phyloP scores from a whole-genome alignment of 441 rosid species.

The Syzygium syzygioides region DNA sequence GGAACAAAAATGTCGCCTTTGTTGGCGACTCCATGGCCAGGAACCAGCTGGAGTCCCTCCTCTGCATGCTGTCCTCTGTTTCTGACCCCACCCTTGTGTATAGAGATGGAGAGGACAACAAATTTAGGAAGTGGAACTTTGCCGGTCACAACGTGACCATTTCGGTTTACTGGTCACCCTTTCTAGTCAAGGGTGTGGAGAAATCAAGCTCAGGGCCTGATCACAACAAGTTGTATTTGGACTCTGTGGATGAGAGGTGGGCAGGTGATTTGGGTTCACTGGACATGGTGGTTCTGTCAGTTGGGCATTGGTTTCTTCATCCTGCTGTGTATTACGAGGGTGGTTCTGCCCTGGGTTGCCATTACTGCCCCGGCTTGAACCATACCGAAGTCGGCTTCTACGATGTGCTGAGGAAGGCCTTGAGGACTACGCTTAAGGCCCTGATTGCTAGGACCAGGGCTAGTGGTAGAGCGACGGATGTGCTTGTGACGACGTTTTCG shows the following conservation, averaged over 20 bases:
- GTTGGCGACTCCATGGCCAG: slow-evolving; percentile 97
- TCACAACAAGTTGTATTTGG: slow-evolving; percentile 60
- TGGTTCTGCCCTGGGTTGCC: slow-evolving; percentile 68
- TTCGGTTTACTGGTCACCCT: slow-evolving; percentile 94
- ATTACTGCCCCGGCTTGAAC: slow-evolving; percentile 63
- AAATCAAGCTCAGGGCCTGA: slow-evolving; percentile 52
- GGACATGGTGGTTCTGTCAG: slow-evolving; percentile 57
- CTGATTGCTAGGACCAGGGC: slow-evolving; percentile 26
- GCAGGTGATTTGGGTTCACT: slow-evolving; percentile 45
- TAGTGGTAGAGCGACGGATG: slow-evolving; percentile 17
- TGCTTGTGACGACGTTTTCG: slow-evolving; percentile 62
- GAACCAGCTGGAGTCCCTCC: slow-evolving; percentile 85
- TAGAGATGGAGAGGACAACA: slow-evolving; percentile 59
- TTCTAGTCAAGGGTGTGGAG: slow-evolving; percentile 74
- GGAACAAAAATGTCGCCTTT: slow-evolving; percentile 68
- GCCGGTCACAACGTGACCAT: slow-evolving; percentile 41
- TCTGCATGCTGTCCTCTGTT: slow-evolving; percentile 66
- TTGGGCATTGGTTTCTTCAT: slow-evolving; percentile 94
- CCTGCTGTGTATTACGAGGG: slow-evolving; percentile 78
- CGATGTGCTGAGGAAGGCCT: slow-evolving; percentile 65
- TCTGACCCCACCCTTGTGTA: slow-evolving; percentile 52
- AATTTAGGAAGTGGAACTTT: slow-evolving; percentile 73
- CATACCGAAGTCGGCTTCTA: slow-evolving; percentile 73
- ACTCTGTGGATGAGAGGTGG: slow-evolving; percentile 73
- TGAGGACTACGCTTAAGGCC: slow-evolving; percentile 50